These are phyloP conservation scores for Salvia rosmarinus DNA, from an alignment of 257 asterid species.

Conservation along the genomic window DNA sequence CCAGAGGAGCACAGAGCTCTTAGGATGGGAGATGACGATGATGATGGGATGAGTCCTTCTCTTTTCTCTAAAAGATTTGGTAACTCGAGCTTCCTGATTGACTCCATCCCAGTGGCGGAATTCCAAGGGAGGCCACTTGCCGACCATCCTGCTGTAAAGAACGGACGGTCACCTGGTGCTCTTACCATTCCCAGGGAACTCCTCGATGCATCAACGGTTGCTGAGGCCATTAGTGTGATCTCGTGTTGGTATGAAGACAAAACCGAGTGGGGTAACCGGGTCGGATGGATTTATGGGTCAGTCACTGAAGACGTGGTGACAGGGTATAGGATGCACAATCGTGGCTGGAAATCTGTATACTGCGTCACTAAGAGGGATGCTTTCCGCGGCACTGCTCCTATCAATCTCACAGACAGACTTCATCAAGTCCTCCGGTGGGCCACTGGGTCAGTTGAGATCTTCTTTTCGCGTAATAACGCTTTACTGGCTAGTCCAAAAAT, in stretches of 20 bases:
- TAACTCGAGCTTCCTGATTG: constrained; percentile 69
- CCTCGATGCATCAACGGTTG: constrained; percentile 82
- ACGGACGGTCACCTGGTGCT: constrained; percentile 85
- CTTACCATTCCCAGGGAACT: constrained; percentile 71
- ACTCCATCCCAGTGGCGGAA: constrained; percentile 81
- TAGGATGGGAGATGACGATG: constrained; percentile 75
- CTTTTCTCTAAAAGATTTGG: constrained; percentile 78
- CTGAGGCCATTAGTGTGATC: constrained; percentile 85
- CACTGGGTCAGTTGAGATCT: constrained; percentile 85
- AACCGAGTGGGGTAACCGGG: constrained; percentile 90
- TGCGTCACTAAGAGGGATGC: constrained; percentile 90
- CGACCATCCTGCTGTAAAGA: constrained; percentile 78
- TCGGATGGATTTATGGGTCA: constrained; percentile 91
- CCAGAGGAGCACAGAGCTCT: constrained; percentile 69
- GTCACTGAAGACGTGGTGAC: constrained; percentile 92
- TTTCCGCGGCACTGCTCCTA: constrained; percentile 90
- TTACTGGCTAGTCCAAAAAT: constrained; percentile 70
- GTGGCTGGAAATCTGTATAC: constrained; percentile 84
- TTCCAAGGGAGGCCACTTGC: constrained; percentile 90
- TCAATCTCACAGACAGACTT: constrained; percentile 81
- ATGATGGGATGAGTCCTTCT: constrained; percentile 68
- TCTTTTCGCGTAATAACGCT: constrained; percentile 84
- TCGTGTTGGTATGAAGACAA: constrained; percentile 93
- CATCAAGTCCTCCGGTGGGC: constrained; percentile 97
- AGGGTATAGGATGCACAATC: constrained; percentile 85